Evolutionary conservation across 306 rosid species (phyloP), one percentile per base, ranked within the genome.

Genomic region (Gastrolobium villosum): DNA sequence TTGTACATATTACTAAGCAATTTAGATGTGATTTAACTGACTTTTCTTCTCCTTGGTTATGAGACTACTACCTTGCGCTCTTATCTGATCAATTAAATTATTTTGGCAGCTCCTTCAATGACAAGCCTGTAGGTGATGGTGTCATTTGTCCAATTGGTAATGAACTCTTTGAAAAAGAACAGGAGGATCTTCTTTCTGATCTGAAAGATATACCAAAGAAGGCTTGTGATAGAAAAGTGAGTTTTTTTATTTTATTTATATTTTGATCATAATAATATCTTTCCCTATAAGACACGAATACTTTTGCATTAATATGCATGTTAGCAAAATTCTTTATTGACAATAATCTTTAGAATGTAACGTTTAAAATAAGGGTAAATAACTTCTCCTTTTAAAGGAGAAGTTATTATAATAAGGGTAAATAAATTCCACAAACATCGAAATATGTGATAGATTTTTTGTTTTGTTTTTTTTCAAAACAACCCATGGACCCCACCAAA

Each of bases 181-280:
- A 95, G 49, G 96, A 93, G 7, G 91, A 93, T 70, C 99, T 95
- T 87, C 98, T 95, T 59, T 62, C 86, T 61, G 99, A 90, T 86
- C 81, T 95, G 9, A 95, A 93, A 86, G 98, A 95, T 83, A 85
- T 95, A 75, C 99, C 97, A 53, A 95, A 91, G 88, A 95, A 90
- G 70, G 91, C 99, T 10, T 95, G 99, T 72, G 99, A 95, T 84
- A 89, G 98, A 28, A 87, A 86, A 70, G 99, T 95, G 80, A 90
- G 98, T 82, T 70, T 57, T 64, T 26, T 20, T 14, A 6, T 14
- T 63, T 55, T 2, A 10, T 56, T 4, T 31, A 49, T 53, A 46
- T 74, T 48, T 46, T 57, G 48, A 11, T 56, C 45, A 35, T 52
- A 2, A 5, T 60, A 30, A 7, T 36, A 40, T 20, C 26, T 20